Percentiles rank a stretch among this genome's conserved stretches.
Evolutionary conservation across 116 monocot genomes (phyloP).

Genomic region (Trichopus zeylanicus): DNA sequence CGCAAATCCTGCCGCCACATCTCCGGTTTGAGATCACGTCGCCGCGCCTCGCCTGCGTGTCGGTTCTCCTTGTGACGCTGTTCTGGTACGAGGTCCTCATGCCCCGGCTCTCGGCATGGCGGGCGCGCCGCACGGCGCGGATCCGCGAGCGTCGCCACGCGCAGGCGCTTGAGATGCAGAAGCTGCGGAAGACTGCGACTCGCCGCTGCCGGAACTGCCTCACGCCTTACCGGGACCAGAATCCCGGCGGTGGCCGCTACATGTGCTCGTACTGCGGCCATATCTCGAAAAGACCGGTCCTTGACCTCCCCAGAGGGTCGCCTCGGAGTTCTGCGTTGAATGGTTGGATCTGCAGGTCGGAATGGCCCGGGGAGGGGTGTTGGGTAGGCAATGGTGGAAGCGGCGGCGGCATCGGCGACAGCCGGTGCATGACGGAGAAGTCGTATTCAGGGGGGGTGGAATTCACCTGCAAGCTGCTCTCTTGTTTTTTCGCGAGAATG

Average conservation of each 20-base stretch:
- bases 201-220: constrained; percentile 48
- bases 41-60: constrained; percentile 38
- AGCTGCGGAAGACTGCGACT: constrained; percentile 32
- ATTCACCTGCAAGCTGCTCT: constrained; percentile 20
- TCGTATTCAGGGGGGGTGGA: constrained; percentile 35
- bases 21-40: constrained; percentile 44
- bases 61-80: constrained; percentile 34
- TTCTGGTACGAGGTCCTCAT: constrained; percentile 51
- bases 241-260: constrained; percentile 32
- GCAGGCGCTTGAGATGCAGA: constrained; percentile 35
- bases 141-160: constrained; percentile 28
- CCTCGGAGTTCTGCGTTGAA: constrained; percentile 12
- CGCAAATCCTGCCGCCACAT: constrained; percentile 29
- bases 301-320: constrained; percentile 22
- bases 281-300: constrained; percentile 33
- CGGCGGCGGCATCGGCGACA: too few relatives aligned
- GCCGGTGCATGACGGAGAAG: constrained; percentile 29
- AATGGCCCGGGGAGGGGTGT: constrained; percentile 18
- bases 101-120: constrained; percentile 34
- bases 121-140: constrained; percentile 32
- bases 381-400: neutral
- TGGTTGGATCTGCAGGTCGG: constrained; percentile 36
- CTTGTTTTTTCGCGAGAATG: constrained; percentile 14
- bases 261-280: constrained; percentile 55
- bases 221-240: constrained; percentile 44